These are phyloP conservation scores for Heliocybe sulcata DNA, from an alignment of 1,284 basidiomycete genomes.

Conservation along the genomic window DNA sequence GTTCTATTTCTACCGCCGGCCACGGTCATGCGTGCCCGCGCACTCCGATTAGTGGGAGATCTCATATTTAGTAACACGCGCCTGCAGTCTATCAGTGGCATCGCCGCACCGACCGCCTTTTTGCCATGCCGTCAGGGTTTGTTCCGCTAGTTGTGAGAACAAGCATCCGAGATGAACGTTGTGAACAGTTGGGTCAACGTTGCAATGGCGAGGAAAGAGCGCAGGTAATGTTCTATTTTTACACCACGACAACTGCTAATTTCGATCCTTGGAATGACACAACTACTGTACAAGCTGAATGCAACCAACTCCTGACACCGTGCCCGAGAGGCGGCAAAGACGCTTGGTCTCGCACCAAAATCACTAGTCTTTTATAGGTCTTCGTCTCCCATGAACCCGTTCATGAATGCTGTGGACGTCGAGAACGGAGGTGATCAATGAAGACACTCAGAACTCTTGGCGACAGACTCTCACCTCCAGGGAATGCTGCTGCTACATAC, in stretches of 20 bases:
- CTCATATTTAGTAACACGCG: background rate
- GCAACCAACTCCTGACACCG: no score
- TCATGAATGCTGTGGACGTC: background rate
- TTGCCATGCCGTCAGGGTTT: no score
- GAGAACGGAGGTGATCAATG: background rate
- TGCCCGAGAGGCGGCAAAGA: no score
- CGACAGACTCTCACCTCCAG: constrained; percentile 13
- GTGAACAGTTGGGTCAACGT: background rate
- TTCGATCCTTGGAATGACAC: background rate
- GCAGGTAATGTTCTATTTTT: background rate
- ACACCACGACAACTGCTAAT: background rate
- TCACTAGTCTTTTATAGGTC: background rate
- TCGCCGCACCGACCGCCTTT: background rate
- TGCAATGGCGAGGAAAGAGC: background rate
- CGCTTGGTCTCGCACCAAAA: no score
- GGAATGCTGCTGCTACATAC: constrained; percentile 14
- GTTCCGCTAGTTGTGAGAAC: no score
- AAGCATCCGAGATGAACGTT: background rate
- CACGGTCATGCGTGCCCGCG: background rate
- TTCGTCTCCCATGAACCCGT: background rate
- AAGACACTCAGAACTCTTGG: constrained; percentile 7
- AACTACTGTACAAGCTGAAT: background rate
- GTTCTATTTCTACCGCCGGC: background rate
- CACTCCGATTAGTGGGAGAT: background rate
- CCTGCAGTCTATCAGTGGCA: background rate